Evolutionary conservation across 176 grass and related monocot genomes (phyloP).

Genomic region (Zizania latifolia): DNA sequence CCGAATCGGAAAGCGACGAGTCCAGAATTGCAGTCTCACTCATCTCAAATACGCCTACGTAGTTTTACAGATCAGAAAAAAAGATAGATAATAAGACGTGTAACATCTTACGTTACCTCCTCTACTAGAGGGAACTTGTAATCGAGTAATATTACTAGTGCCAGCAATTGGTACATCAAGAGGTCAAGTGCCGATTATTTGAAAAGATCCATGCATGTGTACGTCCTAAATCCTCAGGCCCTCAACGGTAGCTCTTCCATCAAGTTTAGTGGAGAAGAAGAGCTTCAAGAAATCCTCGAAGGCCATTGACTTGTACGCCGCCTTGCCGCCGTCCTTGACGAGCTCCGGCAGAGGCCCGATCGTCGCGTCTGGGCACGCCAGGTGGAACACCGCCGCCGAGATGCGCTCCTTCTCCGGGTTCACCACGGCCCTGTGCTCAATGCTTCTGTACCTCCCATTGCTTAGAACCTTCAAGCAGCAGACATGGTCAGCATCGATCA

Average conservation of each 20-base stretch:
- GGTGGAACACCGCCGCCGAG: constrained; percentile 29
- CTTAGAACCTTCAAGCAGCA: constrained; percentile 22
- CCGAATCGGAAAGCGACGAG: too few species aligned
- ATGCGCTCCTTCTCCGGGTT: constrained; percentile 26
- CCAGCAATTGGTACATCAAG: too few species aligned
- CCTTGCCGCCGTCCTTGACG: neutral
- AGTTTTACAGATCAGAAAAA: too few species aligned
- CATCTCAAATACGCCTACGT: too few species aligned
- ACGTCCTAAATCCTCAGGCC: neutral
- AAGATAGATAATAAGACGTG: too few species aligned
- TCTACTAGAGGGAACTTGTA: too few species aligned
- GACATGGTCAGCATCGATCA: too few species aligned
- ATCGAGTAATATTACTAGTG: too few species aligned
- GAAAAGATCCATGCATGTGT: too few species aligned
- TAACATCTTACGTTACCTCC: too few species aligned
- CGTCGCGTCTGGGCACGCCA: neutral
- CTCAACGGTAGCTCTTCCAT: neutral
- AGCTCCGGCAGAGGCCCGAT: constrained; percentile 31
- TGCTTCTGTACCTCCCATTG: constrained; percentile 35
- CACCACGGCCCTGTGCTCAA: constrained; percentile 32
- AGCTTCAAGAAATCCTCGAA: neutral
- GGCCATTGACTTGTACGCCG: neutral
- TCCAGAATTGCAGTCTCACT: too few species aligned
- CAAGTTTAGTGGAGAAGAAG: neutral
- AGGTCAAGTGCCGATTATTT: too few species aligned